Evolutionary conservation across 2,329 filamentous ascomycete genomes (phyloP).

Genomic region (Tolypocladium tundrense): DNA sequence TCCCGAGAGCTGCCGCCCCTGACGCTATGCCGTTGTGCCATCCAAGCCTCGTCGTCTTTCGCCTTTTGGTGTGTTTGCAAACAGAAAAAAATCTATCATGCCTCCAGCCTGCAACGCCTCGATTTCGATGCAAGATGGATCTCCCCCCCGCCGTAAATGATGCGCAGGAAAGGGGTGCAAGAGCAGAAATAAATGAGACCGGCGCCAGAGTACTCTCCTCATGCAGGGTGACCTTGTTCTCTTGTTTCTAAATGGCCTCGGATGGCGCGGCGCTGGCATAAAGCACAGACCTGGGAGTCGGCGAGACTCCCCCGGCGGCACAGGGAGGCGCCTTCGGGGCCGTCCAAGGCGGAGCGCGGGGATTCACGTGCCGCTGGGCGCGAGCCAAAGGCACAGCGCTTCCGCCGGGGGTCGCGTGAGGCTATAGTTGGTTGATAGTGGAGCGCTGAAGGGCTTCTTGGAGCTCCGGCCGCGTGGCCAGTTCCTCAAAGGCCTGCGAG

Average conservation of each 20-base stretch:
- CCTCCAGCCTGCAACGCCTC: constrained; percentile 20
- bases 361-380: not conserved
- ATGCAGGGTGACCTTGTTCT: not conserved
- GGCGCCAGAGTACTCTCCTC: not conserved
- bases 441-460: constrained; percentile 78
- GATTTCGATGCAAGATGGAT: constrained; percentile 13
- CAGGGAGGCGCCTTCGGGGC: not conserved
- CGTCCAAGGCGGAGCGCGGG: not conserved
- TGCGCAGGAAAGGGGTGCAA: constrained; percentile 8
- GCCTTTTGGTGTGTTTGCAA: not conserved
- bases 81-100: constrained; percentile 16
- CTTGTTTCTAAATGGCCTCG: not conserved
- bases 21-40: not conserved
- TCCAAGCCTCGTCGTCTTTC: not conserved
- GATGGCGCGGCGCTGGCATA: not conserved
- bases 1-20: not conserved
- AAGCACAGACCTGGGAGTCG: not conserved
- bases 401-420: not conserved
- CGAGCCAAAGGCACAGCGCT: not conserved
- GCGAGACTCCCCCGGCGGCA: not conserved
- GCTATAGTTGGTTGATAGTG: constrained; percentile 44
- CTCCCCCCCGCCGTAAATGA: constrained; percentile 7
- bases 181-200: not conserved
- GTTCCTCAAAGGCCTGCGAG: constrained; percentile 64
- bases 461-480: constrained; percentile 75